phyloP scores from a whole-genome alignment of 2,329 filamentous ascomycete species.

The Microdochium paspali region DNA sequence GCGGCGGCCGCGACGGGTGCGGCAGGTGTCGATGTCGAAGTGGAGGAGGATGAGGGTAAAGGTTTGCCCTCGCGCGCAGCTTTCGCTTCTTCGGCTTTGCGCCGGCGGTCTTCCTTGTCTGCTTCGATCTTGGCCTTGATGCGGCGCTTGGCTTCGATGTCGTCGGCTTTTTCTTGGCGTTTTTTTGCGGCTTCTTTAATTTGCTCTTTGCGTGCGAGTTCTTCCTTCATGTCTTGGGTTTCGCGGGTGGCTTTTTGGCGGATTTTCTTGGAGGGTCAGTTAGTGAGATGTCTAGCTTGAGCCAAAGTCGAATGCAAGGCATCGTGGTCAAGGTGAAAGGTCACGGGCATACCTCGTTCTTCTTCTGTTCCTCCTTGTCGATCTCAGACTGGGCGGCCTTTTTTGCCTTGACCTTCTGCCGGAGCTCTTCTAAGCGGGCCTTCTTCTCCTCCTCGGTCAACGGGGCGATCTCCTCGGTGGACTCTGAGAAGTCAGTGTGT shows the following conservation, averaged over 20 bases:
- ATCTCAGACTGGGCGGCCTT: conserved; percentile 55
- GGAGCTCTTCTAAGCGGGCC: conserved; percentile 65
- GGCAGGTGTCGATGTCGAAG: conserved; percentile 31
- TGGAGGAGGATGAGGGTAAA: conserved; percentile 26
- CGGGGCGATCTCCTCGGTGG: conserved; percentile 82
- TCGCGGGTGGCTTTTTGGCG: conserved; percentile 86
- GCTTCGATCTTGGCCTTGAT: conserved; percentile 92
- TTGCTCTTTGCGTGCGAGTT: conserved; percentile 78
- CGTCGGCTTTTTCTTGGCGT: conserved; percentile 77
- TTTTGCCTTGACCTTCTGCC: conserved; percentile 64
- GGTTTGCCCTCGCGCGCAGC: conserved; percentile 72
- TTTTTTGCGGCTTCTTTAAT: conserved; percentile 86
- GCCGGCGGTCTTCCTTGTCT: conserved; percentile 80
- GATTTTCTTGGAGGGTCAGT: conserved; percentile 40
- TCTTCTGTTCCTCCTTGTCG: conserved; percentile 75
- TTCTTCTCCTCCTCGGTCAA: conserved; percentile 89
- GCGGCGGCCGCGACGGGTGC: conserved; percentile 35
- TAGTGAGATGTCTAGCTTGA: background rate
- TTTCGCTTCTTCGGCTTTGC: conserved; percentile 79
- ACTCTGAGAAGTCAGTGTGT: conserved; percentile 87
- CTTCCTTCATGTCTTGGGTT: conserved; percentile 80
- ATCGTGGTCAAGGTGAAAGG: no score
- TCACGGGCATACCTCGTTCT: conserved; percentile 59
- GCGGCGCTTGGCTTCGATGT: conserved; percentile 75
- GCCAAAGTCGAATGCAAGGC: no score